Conservation (phyloP, 2,329 filamentous ascomycete species). For the Epichloe bromicola region DNA sequence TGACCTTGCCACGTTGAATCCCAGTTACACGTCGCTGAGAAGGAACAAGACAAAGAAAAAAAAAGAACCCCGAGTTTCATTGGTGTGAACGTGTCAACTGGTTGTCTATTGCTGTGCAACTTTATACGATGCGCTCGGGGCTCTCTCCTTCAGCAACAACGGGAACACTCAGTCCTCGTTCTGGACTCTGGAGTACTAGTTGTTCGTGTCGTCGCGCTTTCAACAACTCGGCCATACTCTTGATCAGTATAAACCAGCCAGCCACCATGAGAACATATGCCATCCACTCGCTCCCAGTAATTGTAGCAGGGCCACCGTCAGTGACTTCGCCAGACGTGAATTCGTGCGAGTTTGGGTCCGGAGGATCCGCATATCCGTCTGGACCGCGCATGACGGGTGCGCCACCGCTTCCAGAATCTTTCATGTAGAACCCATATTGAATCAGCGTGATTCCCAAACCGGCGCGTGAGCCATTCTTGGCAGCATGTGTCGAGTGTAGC, state of each 20-base stretch:
- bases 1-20: too few relatives aligned
- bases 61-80: too few relatives aligned
- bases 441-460: slow-evolving; percentile 91
- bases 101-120: too few relatives aligned
- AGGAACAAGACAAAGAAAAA: too few relatives aligned
- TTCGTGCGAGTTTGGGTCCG: slow-evolving; percentile 80
- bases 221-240: slow-evolving; percentile 84
- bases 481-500: slow-evolving; percentile 92
- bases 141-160: slow-evolving; percentile 79
- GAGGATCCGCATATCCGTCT: slow-evolving; percentile 54
- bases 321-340: slow-evolving; percentile 65
- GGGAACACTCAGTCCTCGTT: slow-evolving; percentile 70
- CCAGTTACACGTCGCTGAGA: too few relatives aligned
- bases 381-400: slow-evolving; percentile 33
- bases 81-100: too few relatives aligned
- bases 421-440: slow-evolving; percentile 96
- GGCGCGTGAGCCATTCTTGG: slow-evolving; percentile 91
- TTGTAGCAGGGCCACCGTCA: slow-evolving; percentile 34
- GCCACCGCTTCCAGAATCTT: slow-evolving; percentile 38
- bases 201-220: slow-evolving; percentile 82
- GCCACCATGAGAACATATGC: slow-evolving; percentile 92
- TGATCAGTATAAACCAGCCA: slow-evolving; percentile 94
- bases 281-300: slow-evolving; percentile 73
- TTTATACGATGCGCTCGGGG: slow-evolving; percentile 60
- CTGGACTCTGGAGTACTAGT: slow-evolving; percentile 82